A percentile compares a stretch with the other conserved stretches of the same genome.
Evolutionary conservation across 352 stramenopile genomes (phyloP).

Genomic region (Phytophthora fragariae): DNA sequence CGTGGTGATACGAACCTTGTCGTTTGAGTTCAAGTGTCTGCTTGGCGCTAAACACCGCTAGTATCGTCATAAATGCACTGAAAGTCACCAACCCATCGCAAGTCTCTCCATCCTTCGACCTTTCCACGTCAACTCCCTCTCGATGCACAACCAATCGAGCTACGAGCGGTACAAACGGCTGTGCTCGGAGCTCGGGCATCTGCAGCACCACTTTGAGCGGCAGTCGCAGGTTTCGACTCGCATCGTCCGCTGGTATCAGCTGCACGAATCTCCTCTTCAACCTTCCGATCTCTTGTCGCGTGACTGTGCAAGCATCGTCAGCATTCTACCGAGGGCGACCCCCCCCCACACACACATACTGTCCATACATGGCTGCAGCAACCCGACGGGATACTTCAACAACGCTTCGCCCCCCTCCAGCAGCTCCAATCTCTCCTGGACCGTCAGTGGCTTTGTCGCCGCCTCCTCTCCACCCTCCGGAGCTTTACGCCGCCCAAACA

Average conservation of each 20-base stretch:
- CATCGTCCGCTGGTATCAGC: slow-evolving; percentile 29
- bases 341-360: neutral
- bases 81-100: slow-evolving; percentile 28
- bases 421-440: slow-evolving; percentile 29
- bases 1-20: slow-evolving; percentile 11
- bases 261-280: slow-evolving; percentile 55
- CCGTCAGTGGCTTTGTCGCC: slow-evolving; percentile 12
- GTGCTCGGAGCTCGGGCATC: slow-evolving; percentile 49
- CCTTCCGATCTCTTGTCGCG: slow-evolving; percentile 46
- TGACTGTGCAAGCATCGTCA: slow-evolving; percentile 35
- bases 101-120: neutral
- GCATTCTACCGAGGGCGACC: neutral
- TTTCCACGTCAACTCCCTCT: neutral
- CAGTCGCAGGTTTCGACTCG: slow-evolving; percentile 17
- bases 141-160: slow-evolving; percentile 22
- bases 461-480: neutral
- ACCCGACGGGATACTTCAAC: slow-evolving; percentile 26
- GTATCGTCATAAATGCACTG: slow-evolving; percentile 39
- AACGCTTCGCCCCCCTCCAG: slow-evolving; percentile 19
- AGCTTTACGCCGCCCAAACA: slow-evolving; percentile 29
- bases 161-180: slow-evolving; percentile 32
- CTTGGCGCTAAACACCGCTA: slow-evolving; percentile 49
- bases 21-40: slow-evolving; percentile 46
- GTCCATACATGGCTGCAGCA: slow-evolving; percentile 50
- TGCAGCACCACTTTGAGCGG: slow-evolving; percentile 19